A percentile compares a stretch with the other conserved stretches of the same genome.
phyloP scores from a whole-genome alignment of 2,329 filamentous ascomycete genomes.

The Fusarium sp. region DNA sequence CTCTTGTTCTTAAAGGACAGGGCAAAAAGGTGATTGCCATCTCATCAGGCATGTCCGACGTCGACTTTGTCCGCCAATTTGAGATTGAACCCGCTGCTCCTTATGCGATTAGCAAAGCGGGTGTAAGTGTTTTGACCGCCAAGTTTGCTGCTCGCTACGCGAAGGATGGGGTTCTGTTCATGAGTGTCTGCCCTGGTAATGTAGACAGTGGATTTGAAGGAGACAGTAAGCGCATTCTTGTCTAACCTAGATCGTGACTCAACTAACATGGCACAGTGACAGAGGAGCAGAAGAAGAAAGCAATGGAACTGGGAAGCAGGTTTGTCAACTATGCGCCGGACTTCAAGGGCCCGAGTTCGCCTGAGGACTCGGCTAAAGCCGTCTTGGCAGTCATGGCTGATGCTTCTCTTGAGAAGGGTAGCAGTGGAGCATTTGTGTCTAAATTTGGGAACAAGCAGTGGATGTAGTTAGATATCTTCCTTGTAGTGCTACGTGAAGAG shows the following conservation, averaged over 20 bases:
- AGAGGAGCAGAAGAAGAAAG: neutral
- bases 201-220: neutral
- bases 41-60: conserved; percentile 1
- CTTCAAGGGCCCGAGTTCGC: neutral
- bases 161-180: neutral
- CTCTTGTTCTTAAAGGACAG: neutral
- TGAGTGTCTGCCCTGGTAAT: conserved; percentile 1
- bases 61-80: neutral
- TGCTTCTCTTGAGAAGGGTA: neutral
- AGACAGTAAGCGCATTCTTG: neutral
- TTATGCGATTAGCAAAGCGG: neutral
- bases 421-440: neutral
- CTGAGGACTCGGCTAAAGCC: neutral
- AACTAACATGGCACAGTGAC: neutral
- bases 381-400: neutral
- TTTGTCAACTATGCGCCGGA: neutral
- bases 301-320: neutral
- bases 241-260: too few relatives aligned
- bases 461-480: neutral
- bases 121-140: neutral
- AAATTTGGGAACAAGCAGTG: neutral
- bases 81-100: neutral
- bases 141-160: conserved; percentile 3
- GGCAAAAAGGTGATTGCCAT: neutral
- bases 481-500: neutral